Percentiles rank a stretch among this genome's conserved stretches.
phyloP scores from a whole-genome alignment of 768 basidiomycete genomes.

The Porpolomopsis calyptriformis region DNA sequence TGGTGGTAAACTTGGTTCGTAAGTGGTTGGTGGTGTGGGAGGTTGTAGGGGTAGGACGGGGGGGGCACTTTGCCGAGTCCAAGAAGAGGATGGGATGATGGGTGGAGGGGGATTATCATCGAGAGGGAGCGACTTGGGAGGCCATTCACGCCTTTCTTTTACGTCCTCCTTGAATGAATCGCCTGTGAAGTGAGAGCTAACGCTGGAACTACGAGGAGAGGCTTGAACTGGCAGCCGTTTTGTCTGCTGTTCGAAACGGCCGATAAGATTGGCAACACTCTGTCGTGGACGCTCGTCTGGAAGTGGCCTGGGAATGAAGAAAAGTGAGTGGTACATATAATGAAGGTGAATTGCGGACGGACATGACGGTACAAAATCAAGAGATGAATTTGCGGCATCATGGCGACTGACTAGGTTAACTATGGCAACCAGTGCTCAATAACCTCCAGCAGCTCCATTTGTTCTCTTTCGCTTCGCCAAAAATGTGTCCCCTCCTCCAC shows the following conservation, averaged over 20 bases:
- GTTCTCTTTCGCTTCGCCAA: conserved; percentile 37
- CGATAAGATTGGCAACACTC: conserved; percentile 85
- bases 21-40: not conserved
- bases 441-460: conserved; percentile 17
- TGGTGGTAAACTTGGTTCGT: not conserved
- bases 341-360: not conserved
- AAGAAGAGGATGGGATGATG: conserved; percentile 26
- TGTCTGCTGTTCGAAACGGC: conserved; percentile 74
- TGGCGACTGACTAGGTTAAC: not conserved
- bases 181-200: conserved; percentile 56
- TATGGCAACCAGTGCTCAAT: conserved; percentile 27
- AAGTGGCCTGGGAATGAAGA: conserved; percentile 45
- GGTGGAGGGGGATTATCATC: conserved; percentile 24
- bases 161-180: conserved; percentile 57
- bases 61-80: conserved; percentile 13
- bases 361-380: not conserved
- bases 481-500: conserved; percentile 53
- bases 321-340: not conserved
- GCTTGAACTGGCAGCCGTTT: conserved; percentile 45
- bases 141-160: conserved; percentile 72
- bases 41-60: conserved; percentile 14
- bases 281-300: conserved; percentile 83
- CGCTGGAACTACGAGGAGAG: conserved; percentile 41
- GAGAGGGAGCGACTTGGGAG: conserved; percentile 38
- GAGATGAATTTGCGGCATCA: not conserved